Evolutionary conservation across 805 yeast genomes (phyloP).

Genomic region (Blastobotrys peoriensis): DNA sequence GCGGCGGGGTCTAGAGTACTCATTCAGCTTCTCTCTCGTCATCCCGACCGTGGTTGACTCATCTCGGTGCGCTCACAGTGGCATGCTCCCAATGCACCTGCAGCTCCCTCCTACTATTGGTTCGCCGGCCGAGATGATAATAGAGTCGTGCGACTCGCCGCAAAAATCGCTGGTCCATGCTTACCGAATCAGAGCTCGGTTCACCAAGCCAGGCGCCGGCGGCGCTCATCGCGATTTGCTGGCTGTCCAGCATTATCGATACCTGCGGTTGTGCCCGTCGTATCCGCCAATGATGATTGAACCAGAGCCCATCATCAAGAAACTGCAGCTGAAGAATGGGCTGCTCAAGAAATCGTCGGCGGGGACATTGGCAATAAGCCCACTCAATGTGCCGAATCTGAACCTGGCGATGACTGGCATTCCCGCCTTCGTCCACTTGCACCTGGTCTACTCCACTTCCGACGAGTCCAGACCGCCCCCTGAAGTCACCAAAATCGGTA

Average conservation of each 20-base stretch:
- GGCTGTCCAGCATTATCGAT: neutral
- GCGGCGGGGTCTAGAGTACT: constrained; percentile 12
- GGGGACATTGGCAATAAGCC: neutral
- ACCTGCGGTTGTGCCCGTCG: constrained; percentile 1
- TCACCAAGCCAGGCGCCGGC: neutral
- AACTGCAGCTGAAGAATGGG: neutral
- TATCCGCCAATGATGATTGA: constrained; percentile 2
- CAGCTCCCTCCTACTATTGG: constrained; percentile 6
- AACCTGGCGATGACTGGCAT: neutral
- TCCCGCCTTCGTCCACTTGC: neutral
- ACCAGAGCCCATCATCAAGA: neutral
- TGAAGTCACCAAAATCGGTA: constrained; percentile 5
- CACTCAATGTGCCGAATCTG: neutral
- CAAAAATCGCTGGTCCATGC: neutral
- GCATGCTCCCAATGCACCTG: constrained; percentile 1
- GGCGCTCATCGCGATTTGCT: neutral
- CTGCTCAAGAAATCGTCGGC: constrained; percentile 1
- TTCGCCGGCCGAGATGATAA: neutral
- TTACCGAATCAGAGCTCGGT: constrained; percentile 6
- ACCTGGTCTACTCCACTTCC: neutral
- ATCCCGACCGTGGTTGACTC: constrained; percentile 9
- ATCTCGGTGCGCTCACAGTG: constrained; percentile 9
- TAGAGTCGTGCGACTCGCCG: neutral
- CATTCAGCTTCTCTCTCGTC: constrained; percentile 12
- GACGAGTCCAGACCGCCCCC: constrained; percentile 6